These are phyloP conservation scores for Solanum ossicruentum DNA, from an alignment of 257 asterid species.

Conservation along the genomic window DNA sequence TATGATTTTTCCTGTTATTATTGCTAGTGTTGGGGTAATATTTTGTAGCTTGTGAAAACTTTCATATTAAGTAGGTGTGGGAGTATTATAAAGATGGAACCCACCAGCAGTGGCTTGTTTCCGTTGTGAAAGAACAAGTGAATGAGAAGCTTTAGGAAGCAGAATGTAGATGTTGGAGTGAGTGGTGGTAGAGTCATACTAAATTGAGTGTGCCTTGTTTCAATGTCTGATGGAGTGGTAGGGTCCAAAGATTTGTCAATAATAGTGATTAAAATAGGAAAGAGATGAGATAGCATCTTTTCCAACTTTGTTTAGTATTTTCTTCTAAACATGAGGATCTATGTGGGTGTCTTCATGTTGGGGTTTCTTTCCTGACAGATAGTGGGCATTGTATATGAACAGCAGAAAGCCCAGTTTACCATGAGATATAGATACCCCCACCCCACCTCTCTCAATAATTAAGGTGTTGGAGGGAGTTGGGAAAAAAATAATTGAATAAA, in stretches of 20 bases:
- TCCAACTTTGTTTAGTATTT: constrained; percentile 19
- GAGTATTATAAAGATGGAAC: constrained; percentile 27
- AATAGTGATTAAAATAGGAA: constrained; percentile 28
- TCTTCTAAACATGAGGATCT: constrained; percentile 30
- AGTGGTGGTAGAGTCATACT: constrained; percentile 35
- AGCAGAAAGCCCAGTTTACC: constrained; percentile 6
- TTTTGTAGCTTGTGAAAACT: constrained; percentile 1
- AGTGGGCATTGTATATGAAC: constrained; percentile 11
- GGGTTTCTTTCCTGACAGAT: constrained; percentile 24
- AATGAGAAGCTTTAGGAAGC: constrained; percentile 17
- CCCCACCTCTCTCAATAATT: background rate
- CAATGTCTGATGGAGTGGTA: constrained; percentile 27
- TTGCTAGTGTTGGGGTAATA: background rate
- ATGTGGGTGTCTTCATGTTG: constrained; percentile 36
- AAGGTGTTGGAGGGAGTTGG: background rate
- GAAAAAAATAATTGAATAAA: background rate
- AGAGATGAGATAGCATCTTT: constrained; percentile 21
- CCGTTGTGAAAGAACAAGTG: constrained; percentile 21
- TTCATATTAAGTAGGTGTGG: constrained; percentile 21
- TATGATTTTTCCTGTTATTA: constrained; percentile 1
- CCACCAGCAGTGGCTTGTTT: constrained; percentile 27
- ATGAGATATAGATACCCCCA: background rate
- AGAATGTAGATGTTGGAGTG: constrained; percentile 30
- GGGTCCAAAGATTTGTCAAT: constrained; percentile 35
- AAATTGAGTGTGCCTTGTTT: constrained; percentile 19